Conservation (phyloP, 1,284 basidiomycete genomes). For the Pseudozyma sp. region DNA sequence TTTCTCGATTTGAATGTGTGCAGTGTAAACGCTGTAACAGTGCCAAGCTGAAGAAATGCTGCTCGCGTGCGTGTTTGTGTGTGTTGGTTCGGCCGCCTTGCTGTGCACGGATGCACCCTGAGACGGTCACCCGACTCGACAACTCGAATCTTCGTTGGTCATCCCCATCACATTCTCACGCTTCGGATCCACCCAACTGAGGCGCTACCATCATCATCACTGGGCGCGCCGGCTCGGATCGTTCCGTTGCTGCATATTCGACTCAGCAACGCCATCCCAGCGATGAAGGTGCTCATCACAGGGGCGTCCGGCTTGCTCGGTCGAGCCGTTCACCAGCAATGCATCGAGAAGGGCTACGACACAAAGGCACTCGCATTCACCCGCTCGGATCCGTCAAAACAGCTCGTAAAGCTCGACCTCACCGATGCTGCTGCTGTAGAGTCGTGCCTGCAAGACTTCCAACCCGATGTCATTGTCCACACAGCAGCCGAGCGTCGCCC, state of each 20-base stretch:
- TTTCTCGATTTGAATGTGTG: no score
- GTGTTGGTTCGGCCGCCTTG: background rate
- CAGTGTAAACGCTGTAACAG: background rate
- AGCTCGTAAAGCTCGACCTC: conserved; percentile 71
- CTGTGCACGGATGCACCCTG: conserved; percentile 21
- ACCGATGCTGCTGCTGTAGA: conserved; percentile 69
- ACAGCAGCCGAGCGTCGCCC: conserved; percentile 72
- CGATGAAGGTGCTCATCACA: conserved; percentile 68
- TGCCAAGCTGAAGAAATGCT: no score
- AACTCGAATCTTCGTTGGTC: background rate
- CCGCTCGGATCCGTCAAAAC: conserved; percentile 67
- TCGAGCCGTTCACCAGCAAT: conserved; percentile 68
- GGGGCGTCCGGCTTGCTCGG: conserved; percentile 73
- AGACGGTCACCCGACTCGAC: background rate
- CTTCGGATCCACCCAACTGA: conserved; percentile 7
- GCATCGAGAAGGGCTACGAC: conserved; percentile 37
- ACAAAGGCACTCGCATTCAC: conserved; percentile 69
- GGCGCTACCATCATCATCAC: background rate
- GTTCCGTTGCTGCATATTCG: background rate
- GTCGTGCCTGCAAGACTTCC: conserved; percentile 67
- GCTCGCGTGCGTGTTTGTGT: no score
- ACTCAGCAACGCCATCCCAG: background rate
- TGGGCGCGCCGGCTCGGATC: background rate
- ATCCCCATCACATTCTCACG: background rate
- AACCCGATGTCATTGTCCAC: conserved; percentile 71